These are phyloP conservation scores for Parascedosporium putredinis DNA, from an alignment of 2,329 filamentous ascomycete genomes.

Conservation along the genomic window DNA sequence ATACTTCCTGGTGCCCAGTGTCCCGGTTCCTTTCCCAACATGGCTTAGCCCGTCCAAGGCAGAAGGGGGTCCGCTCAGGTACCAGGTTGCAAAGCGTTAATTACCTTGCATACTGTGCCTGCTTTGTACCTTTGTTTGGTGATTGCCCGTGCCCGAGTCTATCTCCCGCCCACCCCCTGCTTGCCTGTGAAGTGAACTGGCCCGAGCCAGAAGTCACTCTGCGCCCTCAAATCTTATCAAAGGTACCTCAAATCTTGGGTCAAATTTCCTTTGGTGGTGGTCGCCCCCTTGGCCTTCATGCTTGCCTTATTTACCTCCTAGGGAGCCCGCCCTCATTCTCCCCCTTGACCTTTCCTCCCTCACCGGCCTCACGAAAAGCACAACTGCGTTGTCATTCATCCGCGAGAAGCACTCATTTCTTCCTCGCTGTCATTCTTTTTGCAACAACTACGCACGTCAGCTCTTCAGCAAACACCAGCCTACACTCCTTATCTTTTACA, in stretches of 20 bases:
- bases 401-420: not conserved
- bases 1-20: not conserved
- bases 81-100: not conserved
- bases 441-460: not conserved
- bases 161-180: not conserved
- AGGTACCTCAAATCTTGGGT: not conserved
- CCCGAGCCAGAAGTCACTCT: not conserved
- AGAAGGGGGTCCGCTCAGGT: not conserved
- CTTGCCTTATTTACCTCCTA: conserved; percentile 6
- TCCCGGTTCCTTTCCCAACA: not conserved
- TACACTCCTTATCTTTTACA: not conserved
- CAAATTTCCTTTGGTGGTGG: not conserved
- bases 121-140: not conserved
- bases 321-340: conserved; percentile 1
- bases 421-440: conserved; percentile 8
- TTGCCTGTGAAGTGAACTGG: not conserved
- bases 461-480: not conserved
- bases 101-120: not conserved
- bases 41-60: not conserved
- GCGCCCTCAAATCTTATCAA: not conserved
- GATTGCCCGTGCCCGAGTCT: not conserved
- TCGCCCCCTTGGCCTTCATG: conserved; percentile 1
- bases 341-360: not conserved
- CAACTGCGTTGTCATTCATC: conserved; percentile 1
- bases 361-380: conserved; percentile 3